Evolutionary conservation across 1,284 basidiomycete genomes (phyloP).

Genomic region (Rhodotorula sp.): DNA sequence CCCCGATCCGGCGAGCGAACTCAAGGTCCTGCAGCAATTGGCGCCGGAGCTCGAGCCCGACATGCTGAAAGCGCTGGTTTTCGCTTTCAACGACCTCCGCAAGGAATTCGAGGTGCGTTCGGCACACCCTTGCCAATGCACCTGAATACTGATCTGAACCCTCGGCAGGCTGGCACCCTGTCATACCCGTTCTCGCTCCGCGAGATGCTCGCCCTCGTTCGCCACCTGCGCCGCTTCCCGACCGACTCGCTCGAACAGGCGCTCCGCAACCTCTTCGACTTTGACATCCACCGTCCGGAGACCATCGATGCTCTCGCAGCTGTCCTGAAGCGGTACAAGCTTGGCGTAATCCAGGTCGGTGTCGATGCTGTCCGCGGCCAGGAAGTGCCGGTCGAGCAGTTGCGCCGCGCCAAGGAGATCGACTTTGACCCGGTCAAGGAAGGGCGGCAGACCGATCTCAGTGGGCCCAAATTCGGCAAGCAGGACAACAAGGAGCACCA

Average conservation of each 20-base stretch:
- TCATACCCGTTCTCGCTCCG: conserved; percentile 49
- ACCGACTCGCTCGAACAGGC: conserved; percentile 47
- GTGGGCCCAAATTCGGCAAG: conserved; percentile 47
- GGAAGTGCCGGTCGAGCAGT: conserved; percentile 1
- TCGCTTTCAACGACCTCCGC: conserved; percentile 49
- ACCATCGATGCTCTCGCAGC: conserved; percentile 47
- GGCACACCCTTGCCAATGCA: not conserved
- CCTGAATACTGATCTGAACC: not conserved
- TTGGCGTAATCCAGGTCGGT: conserved; percentile 24
- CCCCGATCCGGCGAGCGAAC: conserved; percentile 47
- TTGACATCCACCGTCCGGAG: conserved; percentile 49
- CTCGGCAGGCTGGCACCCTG: conserved; percentile 4
- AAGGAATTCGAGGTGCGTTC: conserved; percentile 44
- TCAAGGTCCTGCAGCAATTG: conserved; percentile 46
- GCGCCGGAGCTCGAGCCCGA: conserved; percentile 43
- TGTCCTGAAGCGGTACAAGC: conserved; percentile 44
- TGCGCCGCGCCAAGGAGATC: conserved; percentile 21
- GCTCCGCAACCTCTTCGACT: conserved; percentile 50
- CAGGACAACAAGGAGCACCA: conserved; percentile 47
- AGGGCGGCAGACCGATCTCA: conserved; percentile 17
- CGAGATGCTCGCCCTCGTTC: conserved; percentile 49
- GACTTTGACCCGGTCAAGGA: conserved; percentile 34
- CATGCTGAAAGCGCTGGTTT: conserved; percentile 46
- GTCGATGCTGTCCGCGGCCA: conserved; percentile 34
- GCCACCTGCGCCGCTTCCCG: conserved; percentile 49